Percentiles rank a stretch among this genome's conserved stretches.
phyloP scores from a whole-genome alignment of 768 basidiomycete species.

The Termitomyces sp. region DNA sequence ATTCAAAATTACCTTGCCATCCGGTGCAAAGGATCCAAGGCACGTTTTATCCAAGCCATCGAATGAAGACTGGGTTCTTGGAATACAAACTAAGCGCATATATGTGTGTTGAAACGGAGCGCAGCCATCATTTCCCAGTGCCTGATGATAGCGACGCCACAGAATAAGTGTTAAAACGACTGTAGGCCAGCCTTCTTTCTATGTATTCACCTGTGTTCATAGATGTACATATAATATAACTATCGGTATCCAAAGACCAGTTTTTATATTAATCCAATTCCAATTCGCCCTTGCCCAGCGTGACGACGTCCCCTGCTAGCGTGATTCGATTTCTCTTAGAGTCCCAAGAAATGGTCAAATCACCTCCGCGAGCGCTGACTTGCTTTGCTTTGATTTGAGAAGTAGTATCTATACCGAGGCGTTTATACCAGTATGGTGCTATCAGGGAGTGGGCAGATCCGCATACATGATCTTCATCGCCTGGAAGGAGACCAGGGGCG shows the following conservation, averaged over 20 bases:
- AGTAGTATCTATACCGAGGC: constrained; percentile 24
- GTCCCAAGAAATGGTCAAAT: constrained; percentile 37
- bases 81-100: no score
- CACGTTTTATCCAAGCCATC: no score
- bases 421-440: constrained; percentile 43
- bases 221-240: no score
- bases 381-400: constrained; percentile 39
- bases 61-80: no score
- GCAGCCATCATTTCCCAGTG: no score
- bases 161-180: neutral
- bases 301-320: constrained; percentile 32
- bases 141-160: neutral
- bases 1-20: no score
- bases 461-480: constrained; percentile 23
- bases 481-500: constrained; percentile 27
- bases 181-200: no score
- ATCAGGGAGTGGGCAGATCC: constrained; percentile 45
- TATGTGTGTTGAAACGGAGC: no score
- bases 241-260: neutral
- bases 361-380: constrained; percentile 43
- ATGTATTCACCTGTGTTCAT: no score
- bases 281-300: constrained; percentile 29
- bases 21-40: no score
- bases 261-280: neutral
- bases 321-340: constrained; percentile 25